Evolutionary conservation across 371 early-diverging fungal genomes (phyloP), one percentile per base, ranked within the genome.

Genomic region (Rhizopus sp.): DNA sequence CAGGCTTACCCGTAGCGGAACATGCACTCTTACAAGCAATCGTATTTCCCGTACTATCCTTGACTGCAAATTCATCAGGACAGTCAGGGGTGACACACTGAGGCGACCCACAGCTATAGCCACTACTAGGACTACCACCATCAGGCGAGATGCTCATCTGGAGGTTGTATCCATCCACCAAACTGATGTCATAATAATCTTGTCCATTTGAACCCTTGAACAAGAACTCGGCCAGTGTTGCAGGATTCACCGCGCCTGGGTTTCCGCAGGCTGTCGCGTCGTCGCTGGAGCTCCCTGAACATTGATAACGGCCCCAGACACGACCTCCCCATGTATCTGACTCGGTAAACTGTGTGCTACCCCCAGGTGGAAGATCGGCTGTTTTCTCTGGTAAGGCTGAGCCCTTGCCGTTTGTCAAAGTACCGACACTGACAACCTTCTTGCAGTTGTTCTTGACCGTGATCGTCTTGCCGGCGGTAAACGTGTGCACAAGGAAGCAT

Each of bases 201-300:
- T 73, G 60, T 17, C 68, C 73, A 37, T 54, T 58, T 7, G 65
- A 41, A 13, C 76, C 74, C 29, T 70, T 66, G 55, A 79, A 75
- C 44, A 75, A 72, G 54, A 79, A 74, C 46, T 79, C 80, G 33
- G 76, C 80, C n/a, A 79, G 55, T 10, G 66, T 66, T n/a, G 80
- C 80, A 45, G 80, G 80, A 15, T 70, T 68, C 9, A 35, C 39
- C 5, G 76, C 72, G 42, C 78, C 78, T n/a, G 75, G 68, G n/a
- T 53, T 61, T 8, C 75, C 67, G 45, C 75, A 74, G 1, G 38
- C 0, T 3, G 33, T 34, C 15, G 50, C 15, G 38, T 64, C 60
- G 13, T 64, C 61, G n/a, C 63, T 37, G 12, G 63, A 44, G 12
- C 61, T 55, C 0, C 76, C 76, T 29, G 66, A 60, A 42, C 78